These are phyloP conservation scores for Yarrowia yakushimensis DNA, from an alignment of 805 yeast genomes.

Conservation along the genomic window DNA sequence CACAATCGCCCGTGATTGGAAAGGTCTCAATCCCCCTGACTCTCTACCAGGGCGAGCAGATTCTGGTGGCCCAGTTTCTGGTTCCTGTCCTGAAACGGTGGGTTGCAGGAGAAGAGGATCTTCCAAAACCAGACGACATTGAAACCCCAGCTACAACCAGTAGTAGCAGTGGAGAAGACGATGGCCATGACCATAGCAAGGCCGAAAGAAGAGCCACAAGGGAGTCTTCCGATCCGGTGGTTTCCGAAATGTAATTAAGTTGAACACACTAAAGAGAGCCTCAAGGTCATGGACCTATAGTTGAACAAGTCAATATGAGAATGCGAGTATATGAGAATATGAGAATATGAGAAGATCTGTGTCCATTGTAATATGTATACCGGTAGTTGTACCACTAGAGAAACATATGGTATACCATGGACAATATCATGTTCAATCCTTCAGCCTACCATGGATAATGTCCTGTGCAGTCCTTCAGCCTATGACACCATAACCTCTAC, in stretches of 20 bases:
- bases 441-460: too few species aligned
- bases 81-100: constrained; percentile 66
- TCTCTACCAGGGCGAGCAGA: constrained; percentile 83
- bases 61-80: constrained; percentile 70
- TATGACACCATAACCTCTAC: too few species aligned
- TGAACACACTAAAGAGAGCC: too few species aligned
- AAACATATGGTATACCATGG: too few species aligned
- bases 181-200: background rate
- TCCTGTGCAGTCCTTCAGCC: too few species aligned
- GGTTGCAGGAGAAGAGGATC: constrained; percentile 41
- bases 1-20: constrained; percentile 51
- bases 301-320: too few species aligned
- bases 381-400: too few species aligned
- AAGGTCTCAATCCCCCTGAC: constrained; percentile 76
- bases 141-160: background rate
- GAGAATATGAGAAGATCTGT: too few species aligned
- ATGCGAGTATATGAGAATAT: too few species aligned
- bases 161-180: background rate
- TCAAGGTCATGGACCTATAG: too few species aligned
- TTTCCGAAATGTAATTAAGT: background rate
- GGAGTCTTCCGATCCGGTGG: background rate
- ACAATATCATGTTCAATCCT: too few species aligned
- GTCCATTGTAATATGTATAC: too few species aligned
- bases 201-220: background rate
- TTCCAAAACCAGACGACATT: background rate